A percentile compares a stretch with the other conserved stretches of the same genome.
phyloP scores from a whole-genome alignment of 1,284 basidiomycete genomes.

The Cutaneotrichosporon cavernicola region DNA sequence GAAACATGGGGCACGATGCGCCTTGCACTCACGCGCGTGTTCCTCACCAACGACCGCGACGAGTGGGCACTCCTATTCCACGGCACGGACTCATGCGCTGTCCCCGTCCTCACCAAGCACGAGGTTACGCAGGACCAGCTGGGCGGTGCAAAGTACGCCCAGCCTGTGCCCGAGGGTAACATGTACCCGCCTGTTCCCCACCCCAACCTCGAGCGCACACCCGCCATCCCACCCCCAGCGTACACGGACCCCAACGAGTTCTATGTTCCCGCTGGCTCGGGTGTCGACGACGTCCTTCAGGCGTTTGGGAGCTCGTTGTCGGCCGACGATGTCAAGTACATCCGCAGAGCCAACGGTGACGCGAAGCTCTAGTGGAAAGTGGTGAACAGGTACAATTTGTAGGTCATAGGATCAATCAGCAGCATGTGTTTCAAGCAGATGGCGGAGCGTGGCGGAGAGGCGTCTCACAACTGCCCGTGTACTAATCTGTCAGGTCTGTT shows the following conservation, averaged over 20 bases:
- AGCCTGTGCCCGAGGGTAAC: neutral
- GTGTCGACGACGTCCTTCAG: constrained; percentile 2
- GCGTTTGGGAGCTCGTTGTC: constrained; percentile 3
- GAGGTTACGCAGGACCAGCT: constrained; percentile 16
- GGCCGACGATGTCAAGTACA: constrained; percentile 8
- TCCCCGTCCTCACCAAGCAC: constrained; percentile 17
- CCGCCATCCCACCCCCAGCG: neutral
- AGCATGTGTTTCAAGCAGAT: neutral
- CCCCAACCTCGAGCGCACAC: constrained; percentile 17
- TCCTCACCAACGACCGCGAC: constrained; percentile 17
- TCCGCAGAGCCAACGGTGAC: constrained; percentile 7
- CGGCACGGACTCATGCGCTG: constrained; percentile 22
- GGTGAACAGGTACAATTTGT: neutral
- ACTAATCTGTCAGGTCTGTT: too few species aligned
- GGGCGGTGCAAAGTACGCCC: constrained; percentile 7
- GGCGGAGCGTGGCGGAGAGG: neutral
- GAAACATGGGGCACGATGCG: constrained; percentile 16
- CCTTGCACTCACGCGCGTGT: constrained; percentile 8
- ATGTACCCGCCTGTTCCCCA: constrained; percentile 13
- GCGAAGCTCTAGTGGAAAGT: constrained; percentile 11
- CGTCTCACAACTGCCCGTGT: too few species aligned
- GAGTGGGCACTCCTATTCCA: constrained; percentile 22
- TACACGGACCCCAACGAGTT: constrained; percentile 12
- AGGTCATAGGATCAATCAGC: neutral
- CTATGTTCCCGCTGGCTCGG: constrained; percentile 11